Evolutionary conservation across 2,329 filamentous ascomycete species (phyloP), one percentile per base, ranked within the genome.

Genomic region (Aspergillus quadrilineatus): DNA sequence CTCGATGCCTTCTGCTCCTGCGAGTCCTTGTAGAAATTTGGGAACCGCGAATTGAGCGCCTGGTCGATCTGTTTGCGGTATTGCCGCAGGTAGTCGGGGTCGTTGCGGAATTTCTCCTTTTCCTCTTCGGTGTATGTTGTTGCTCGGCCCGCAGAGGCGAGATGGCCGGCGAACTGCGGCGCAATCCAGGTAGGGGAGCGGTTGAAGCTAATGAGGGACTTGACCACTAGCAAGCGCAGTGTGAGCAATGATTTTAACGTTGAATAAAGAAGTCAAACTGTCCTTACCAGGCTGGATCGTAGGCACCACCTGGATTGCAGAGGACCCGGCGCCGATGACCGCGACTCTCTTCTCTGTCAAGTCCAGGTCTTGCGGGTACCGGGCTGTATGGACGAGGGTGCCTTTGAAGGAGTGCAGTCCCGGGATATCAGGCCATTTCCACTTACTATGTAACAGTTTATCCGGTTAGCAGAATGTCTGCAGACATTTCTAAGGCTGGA

Each of bases 381-480:
- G 32, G 8, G 69, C 69, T 22, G 64, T 67, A 52, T 73, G 72
- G 37, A 68, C 57, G n/a, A 75, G 58, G 12, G 64, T 56, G 6
- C 75, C 74, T 53, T 68, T 56, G 60, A 75, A 77, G 1, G 61
- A 60, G 14, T 72, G 47, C 4, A 75, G 55, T 3, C 74, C 74
- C 4, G 60, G 57, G 28, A 76, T 74, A 1, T 61, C 55, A 1
- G 75, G 73, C 73, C 72, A 75, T 56, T 70, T 69, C 67, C 67
- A 64, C 3, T 63, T 59, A 50, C 52, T 67, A 29, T 22, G 5
- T 36, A 26, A 22, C 12, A 34, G 3, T 15, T 45, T 28, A 45
- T 15, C 15, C 17, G 3, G 17, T 5, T 41, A 28, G 7, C 7
- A 2, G 4, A 41, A 14, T 14, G 12, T 6, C 12, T n/a, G 37